A percentile compares a stretch with the other conserved stretches of the same genome.
Conservation (phyloP, 192 early-diverging fungal genomes). For the Diversispora epigaea region DNA sequence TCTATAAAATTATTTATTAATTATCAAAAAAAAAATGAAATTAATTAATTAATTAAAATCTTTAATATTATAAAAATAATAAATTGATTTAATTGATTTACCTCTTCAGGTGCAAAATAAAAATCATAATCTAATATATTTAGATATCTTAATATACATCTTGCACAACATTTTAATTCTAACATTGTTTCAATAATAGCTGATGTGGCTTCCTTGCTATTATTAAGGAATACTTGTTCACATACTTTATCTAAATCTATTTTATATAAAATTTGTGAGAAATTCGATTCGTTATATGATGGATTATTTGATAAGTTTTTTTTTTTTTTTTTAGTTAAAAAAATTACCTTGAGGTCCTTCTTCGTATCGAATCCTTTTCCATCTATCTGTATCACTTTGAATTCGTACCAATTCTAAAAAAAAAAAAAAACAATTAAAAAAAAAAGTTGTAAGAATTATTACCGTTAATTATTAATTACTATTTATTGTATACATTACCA, state of each 20-base stretch:
- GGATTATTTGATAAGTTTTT: too few relatives aligned
- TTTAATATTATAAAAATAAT: neutral
- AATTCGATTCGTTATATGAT: too few relatives aligned
- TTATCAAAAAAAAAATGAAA: too few relatives aligned
- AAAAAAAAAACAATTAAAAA: neutral
- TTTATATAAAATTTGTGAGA: too few relatives aligned
- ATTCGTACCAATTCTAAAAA: neutral
- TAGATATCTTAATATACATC: conserved; percentile 41
- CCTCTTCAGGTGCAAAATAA: conserved; percentile 30
- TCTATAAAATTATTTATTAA: neutral
- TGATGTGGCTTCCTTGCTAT: too few relatives aligned
- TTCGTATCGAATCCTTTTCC: conserved; percentile 15
- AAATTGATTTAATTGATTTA: neutral
- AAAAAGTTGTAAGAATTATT: neutral
- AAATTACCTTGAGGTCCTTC: neutral
- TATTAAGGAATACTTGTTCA: neutral
- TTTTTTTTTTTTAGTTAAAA: too few relatives aligned
- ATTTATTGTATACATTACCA: neutral
- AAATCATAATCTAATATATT: conserved; percentile 36
- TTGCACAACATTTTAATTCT: conserved; percentile 36
- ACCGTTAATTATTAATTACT: neutral
- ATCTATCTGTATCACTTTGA: neutral
- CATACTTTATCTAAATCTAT: neutral
- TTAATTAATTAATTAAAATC: neutral
- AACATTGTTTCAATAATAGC: conserved; percentile 33